Evolutionary conservation across 768 basidiomycete species (phyloP), one percentile per base, ranked within the genome.

Genomic region (Mycena olivaceomarginata): DNA sequence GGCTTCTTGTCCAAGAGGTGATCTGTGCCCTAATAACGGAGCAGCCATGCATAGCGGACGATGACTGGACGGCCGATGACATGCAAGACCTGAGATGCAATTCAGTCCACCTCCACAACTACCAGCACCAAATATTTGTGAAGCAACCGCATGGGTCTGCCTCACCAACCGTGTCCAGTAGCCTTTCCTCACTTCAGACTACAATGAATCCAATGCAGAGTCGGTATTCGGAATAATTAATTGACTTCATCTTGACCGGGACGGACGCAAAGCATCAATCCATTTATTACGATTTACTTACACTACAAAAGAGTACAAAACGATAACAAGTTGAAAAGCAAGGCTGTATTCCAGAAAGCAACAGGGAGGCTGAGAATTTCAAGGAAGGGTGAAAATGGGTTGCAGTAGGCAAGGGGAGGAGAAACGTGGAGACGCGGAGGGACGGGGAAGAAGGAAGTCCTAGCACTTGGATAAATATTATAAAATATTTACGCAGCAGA

Each of bases 111-210:
- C 31, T 31, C 31, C 31, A 31, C 31, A 10, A 45, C 11, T 74
- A 74, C 45, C 12, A 37, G 7, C 72, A 74, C 56, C 72, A 74
- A 41, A 74, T 74, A n/a, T 74, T 74, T 67, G 56, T 74, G 2
- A 53, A 43, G 1, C 56, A 53, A 22, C 65, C 64, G 1, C 72
- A 15, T 53, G 20, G 20, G 8, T n/a, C 53, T 10, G 1, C 20
- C 43, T 25, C 1, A 7, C 1, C 15, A 51, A 16, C 3, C 31
- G 31, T 0, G 31, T 31, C 3, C 31, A 31, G 31, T 31, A 31
- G 31, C 31, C 31, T 31, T 31, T 4, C 31, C 31, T 31, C 20
- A 2, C 11, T 0, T 31, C 67, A n/a, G 25, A 25, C 13, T 59
- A 56, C 43, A 45, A 45, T 56, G 45, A 67, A 7, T 31, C 57